Conservation (phyloP, 768 basidiomycete species). For the Hortiboletus campestris region DNA sequence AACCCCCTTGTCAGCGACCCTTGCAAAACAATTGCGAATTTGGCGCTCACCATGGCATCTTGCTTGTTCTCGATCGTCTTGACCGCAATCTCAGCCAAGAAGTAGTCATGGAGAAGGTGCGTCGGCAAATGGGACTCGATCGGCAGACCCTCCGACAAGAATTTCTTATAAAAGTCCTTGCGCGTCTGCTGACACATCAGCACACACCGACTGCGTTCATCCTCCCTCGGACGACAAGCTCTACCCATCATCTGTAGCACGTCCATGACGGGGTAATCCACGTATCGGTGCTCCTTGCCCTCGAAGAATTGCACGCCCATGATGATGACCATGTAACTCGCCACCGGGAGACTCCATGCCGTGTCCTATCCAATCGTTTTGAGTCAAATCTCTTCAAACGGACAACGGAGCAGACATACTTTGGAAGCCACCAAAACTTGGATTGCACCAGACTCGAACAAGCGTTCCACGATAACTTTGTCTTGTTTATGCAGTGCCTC, state of each 20-base stretch:
- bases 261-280: constrained; percentile 98
- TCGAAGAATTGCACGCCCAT: constrained; percentile 99
- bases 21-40: neutral
- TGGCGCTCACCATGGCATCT: constrained; percentile 74
- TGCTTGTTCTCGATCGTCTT: constrained; percentile 99
- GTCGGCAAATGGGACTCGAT: constrained; percentile 95
- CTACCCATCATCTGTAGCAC: constrained; percentile 99
- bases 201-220: constrained; percentile 89
- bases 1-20: neutral
- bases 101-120: constrained; percentile 91
- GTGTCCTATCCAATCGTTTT: constrained; percentile 60
- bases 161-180: constrained; percentile 99
- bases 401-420: constrained; percentile 40
- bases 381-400: neutral
- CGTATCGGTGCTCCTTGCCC: constrained; percentile 96
- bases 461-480: constrained; percentile 86
- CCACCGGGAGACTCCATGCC: constrained; percentile 92
- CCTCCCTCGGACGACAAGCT: constrained; percentile 89
- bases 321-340: constrained; percentile 97
- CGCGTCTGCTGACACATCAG: constrained; percentile 97
- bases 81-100: constrained; percentile 96
- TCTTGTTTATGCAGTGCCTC: constrained; percentile 92
- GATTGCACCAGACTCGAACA: constrained; percentile 93
- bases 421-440: constrained; percentile 94
- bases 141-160: constrained; percentile 93